Evolutionary conservation across 2,329 filamentous ascomycete genomes (phyloP).

Genomic region (Neonectria neomacrospora): DNA sequence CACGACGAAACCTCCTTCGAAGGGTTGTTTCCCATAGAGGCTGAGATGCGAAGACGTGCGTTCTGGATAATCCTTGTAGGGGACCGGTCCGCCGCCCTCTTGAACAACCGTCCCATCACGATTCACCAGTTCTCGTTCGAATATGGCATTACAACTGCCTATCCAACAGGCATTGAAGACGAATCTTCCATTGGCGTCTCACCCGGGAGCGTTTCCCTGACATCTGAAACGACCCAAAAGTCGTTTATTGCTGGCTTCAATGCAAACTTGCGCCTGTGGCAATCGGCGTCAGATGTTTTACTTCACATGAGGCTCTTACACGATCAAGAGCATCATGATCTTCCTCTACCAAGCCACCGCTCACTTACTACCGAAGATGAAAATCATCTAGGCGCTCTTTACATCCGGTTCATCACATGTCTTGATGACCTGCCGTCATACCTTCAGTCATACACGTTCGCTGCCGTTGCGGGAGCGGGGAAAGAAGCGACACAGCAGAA

Average conservation of each 20-base stretch:
- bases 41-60: constrained; percentile 49
- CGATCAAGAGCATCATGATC: constrained; percentile 36
- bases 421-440: constrained; percentile 53
- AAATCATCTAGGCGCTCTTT: constrained; percentile 50
- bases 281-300: constrained; percentile 53
- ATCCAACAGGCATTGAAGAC: constrained; percentile 48
- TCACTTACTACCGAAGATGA: constrained; percentile 40
- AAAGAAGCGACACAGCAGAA: constrained; percentile 40
- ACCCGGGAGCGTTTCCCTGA: constrained; percentile 20
- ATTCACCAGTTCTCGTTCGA: constrained; percentile 57
- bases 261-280: constrained; percentile 54
- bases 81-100: constrained; percentile 53
- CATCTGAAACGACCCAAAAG: constrained; percentile 30
- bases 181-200: constrained; percentile 32
- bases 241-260: constrained; percentile 55
- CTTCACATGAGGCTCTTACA: constrained; percentile 50
- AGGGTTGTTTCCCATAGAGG: constrained; percentile 51
- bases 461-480: constrained; percentile 23
- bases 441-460: constrained; percentile 47
- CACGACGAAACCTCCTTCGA: constrained; percentile 53
- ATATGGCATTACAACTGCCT: constrained; percentile 51
- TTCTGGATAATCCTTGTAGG: constrained; percentile 56
- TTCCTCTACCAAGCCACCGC: constrained; percentile 8
- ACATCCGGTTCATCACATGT: constrained; percentile 54
- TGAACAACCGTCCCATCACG: constrained; percentile 56